Percentiles rank a stretch among this genome's conserved stretches.
These are phyloP conservation scores for Danielozyma ontarioensis DNA, from an alignment of 805 yeast species.

Conservation along the genomic window DNA sequence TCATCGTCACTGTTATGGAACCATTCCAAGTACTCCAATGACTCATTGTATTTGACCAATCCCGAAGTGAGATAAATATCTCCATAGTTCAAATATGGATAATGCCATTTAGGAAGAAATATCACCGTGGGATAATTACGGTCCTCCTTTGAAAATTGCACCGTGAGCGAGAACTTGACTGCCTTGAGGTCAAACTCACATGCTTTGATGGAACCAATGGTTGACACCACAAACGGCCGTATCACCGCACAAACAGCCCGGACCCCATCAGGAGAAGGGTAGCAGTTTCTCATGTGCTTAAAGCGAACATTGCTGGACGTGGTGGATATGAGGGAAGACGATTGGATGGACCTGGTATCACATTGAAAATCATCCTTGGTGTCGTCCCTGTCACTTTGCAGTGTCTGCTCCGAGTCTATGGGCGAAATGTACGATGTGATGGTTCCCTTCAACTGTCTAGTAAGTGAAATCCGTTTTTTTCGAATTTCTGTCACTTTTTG, in stretches of 20 bases:
- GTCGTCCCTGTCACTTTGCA: neutral
- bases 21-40: constrained; percentile 65
- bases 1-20: constrained; percentile 39
- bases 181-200: constrained; percentile 56
- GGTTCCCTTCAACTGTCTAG: constrained; percentile 5
- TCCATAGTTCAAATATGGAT: constrained; percentile 41
- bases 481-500: constrained; percentile 7
- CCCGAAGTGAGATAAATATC: constrained; percentile 56
- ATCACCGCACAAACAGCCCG: constrained; percentile 71
- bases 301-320: constrained; percentile 11
- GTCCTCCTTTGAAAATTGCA: constrained; percentile 22
- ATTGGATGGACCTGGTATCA: neutral
- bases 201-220: constrained; percentile 51
- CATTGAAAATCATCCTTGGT: neutral
- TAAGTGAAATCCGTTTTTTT: constrained; percentile 7
- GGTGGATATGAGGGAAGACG: neutral
- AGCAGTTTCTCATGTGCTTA: constrained; percentile 28
- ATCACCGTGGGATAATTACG: constrained; percentile 47
- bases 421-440: too few species aligned
- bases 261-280: constrained; percentile 53
- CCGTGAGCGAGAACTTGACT: constrained; percentile 42
- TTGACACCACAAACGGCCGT: constrained; percentile 69
- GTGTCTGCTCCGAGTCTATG: neutral
- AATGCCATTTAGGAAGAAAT: constrained; percentile 72
- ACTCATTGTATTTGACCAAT: constrained; percentile 44